These are phyloP conservation scores for Gigaspora rosea DNA, from an alignment of 192 early-diverging fungal genomes.

Conservation along the genomic window DNA sequence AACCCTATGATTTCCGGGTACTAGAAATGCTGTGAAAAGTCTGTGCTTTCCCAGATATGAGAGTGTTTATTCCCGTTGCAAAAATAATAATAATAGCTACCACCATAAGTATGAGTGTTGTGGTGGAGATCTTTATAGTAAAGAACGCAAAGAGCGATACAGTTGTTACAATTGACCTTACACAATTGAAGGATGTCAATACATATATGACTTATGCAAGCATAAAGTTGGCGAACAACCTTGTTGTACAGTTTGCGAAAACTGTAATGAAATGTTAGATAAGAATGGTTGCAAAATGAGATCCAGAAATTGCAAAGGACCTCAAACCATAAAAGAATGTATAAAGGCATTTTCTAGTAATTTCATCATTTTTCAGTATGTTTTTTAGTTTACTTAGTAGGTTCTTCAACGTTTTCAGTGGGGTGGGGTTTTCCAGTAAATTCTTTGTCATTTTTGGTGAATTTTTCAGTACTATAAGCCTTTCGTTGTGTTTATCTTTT, in stretches of 20 bases:
- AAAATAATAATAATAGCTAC: neutral
- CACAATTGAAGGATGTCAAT: neutral
- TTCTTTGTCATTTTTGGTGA: too few species aligned
- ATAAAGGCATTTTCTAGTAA: neutral
- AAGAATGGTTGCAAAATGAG: neutral
- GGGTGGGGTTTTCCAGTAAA: too few species aligned
- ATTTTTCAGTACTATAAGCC: too few species aligned
- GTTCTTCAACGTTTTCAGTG: too few species aligned
- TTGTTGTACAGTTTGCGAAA: conserved; percentile 1
- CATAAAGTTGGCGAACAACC: neutral
- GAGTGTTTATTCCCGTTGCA: too few species aligned
- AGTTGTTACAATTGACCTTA: neutral
- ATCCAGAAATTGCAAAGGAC: conserved; percentile 7
- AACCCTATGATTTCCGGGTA: too few species aligned
- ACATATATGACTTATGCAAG: neutral
- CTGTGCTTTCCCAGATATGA: too few species aligned
- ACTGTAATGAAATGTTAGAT: neutral
- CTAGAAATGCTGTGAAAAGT: too few species aligned
- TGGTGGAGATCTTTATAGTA: neutral
- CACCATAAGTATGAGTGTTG: too few species aligned
- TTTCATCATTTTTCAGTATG: too few species aligned
- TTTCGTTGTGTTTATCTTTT: too few species aligned
- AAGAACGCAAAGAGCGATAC: neutral
- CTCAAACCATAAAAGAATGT: neutral
- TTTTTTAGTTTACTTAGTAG: too few species aligned